Conservation (phyloP, 495 filamentous ascomycete genomes). For the Xylona heveae region DNA sequence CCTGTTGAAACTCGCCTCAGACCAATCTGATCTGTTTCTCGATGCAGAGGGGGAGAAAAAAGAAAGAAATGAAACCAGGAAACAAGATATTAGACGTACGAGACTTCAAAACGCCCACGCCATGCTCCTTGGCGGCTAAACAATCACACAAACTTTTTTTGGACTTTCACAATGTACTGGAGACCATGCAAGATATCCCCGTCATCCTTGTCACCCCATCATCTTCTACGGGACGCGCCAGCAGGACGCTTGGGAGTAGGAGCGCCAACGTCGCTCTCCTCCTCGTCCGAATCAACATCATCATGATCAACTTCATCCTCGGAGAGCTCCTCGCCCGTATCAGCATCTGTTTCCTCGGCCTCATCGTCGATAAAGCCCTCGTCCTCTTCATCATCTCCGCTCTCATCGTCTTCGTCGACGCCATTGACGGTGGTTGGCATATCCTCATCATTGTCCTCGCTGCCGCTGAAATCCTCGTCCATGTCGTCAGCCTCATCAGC, state of each 20-base stretch:
- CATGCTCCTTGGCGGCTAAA: no score
- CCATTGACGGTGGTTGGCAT: slow-evolving; percentile 23
- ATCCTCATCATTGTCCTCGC: slow-evolving; percentile 17
- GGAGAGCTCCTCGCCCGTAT: slow-evolving; percentile 12
- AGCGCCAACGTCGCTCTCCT: slow-evolving; percentile 16
- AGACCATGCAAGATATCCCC: no score
- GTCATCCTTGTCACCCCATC: no score
- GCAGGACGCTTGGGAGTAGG: neutral
- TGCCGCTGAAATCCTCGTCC: slow-evolving; percentile 12
- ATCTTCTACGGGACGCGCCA: no score
- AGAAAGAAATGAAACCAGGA: no score
- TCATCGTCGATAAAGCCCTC: slow-evolving; percentile 19
- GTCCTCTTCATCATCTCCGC: slow-evolving; percentile 20
- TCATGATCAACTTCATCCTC: slow-evolving; percentile 17
- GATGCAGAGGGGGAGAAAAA: no score
- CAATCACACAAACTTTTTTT: no score
- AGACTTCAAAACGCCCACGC: no score
- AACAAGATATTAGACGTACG: no score
- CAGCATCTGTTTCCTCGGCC: slow-evolving; percentile 18
- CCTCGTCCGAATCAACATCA: slow-evolving; percentile 18
- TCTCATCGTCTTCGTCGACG: slow-evolving; percentile 18
- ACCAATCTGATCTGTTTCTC: no score
- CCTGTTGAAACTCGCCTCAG: no score
- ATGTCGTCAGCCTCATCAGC: slow-evolving; percentile 10
- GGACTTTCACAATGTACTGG: no score